phyloP scores from a whole-genome alignment of 441 rosid genomes.

The Populus hybrid region DNA sequence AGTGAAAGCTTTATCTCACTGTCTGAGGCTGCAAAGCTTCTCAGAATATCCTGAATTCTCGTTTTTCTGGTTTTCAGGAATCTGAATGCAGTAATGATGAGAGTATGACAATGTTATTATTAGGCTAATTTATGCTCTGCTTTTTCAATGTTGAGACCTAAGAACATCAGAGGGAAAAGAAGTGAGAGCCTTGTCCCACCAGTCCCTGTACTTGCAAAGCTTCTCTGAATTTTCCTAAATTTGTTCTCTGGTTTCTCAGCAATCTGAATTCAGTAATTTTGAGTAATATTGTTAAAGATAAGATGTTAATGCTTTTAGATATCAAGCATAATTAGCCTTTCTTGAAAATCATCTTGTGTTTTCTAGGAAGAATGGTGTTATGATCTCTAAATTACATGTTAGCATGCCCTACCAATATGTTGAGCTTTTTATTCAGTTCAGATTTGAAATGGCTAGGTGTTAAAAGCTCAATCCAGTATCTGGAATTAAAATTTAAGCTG shows the following conservation, averaged over 20 bases:
- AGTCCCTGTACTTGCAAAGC: slow-evolving; percentile 1
- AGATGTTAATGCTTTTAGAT: neutral
- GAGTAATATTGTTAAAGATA: neutral
- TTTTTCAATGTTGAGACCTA: neutral
- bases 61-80: neutral
- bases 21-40: neutral
- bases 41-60: neutral
- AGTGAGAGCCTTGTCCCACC: neutral
- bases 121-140: neutral
- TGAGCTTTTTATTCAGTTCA: neutral
- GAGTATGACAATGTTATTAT: neutral
- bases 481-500: neutral
- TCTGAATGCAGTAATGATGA: neutral
- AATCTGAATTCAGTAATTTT: slow-evolving; percentile 9
- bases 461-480: neutral
- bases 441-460: neutral
- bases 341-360: neutral
- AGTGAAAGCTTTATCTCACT: neutral
- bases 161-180: neutral
- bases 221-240: slow-evolving; percentile 1
- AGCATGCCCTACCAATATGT: neutral
- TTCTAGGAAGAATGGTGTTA: neutral
- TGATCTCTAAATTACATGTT: neutral
- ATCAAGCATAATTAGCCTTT: neutral
- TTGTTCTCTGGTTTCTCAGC: neutral